Evolutionary conservation across 1,139 yeast genomes (phyloP), one percentile per base, ranked within the genome.

Genomic region (Yamadazyma pseudoaaseri): DNA sequence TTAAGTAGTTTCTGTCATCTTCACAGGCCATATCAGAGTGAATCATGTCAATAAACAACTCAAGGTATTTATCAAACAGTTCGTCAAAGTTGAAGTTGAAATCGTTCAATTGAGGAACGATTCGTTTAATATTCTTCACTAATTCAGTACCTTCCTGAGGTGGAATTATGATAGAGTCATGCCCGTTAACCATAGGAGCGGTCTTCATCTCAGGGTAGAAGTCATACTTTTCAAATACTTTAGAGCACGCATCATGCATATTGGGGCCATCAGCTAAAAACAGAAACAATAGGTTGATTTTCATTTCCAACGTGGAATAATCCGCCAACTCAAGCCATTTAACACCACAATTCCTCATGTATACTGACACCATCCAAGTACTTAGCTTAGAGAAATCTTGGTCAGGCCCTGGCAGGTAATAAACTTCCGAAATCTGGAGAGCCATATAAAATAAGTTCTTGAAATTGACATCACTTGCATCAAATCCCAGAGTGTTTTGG

Each of bases 61-160:
- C 45, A 27, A 65, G 49, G 4, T 50, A 21, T 2, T 31, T 28
- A 2, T 60, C 59, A 34, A 60, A 65, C 3, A 38, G 31, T 0
- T 47, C 35, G 30, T 57, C 55, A 33, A 67, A 60, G 20, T 49
- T 45, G 23, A 60, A 49, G 9, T 48, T 46, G 31, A 55, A 58
- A 23, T 64, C 71, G 29, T 54, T 54, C 16, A 67, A 41, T 17
- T 61, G 51, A 0, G 65, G 62, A 2, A 65, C 41, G 3, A 65
- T 24, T 10, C 39, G 26, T 3, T 34, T 21, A 8, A 45, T 29
- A 20, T 44, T 45, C 7, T 21, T 22, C 3, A 44, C 12, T 6
- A 45, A 34, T 16, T 34, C 39, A 10, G n/a, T 7, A 21, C 12
- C 16, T 10, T 28, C 31, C 6, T 21, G 10, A 3, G 20, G 14